These are phyloP conservation scores for Arthonia radiata DNA, from an alignment of 495 filamentous ascomycete genomes.

Conservation along the genomic window DNA sequence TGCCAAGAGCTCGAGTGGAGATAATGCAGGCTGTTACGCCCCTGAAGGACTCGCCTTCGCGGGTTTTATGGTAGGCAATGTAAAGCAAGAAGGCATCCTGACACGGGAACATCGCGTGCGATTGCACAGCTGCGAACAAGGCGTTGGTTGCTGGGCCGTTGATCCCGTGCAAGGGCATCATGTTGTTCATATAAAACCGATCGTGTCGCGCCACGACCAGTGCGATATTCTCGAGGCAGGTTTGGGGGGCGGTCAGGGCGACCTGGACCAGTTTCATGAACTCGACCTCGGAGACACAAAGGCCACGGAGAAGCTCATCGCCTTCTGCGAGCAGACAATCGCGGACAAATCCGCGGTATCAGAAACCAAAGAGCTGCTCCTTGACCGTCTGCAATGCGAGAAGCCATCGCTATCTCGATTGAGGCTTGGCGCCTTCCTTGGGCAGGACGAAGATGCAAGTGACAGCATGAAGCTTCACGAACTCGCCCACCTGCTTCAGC, in stretches of 20 bases:
- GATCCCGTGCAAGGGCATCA: constrained; percentile 12
- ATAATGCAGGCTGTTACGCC: constrained; percentile 11
- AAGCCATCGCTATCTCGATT: too few relatives aligned
- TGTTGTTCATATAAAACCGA: constrained; percentile 54
- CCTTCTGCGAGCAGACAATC: too few relatives aligned
- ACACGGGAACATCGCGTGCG: constrained; percentile 36
- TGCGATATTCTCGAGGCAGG: constrained; percentile 45
- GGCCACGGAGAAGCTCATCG: too few relatives aligned
- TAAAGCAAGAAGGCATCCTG: constrained; percentile 38
- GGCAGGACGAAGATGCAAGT: too few relatives aligned
- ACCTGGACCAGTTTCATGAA: constrained; percentile 38
- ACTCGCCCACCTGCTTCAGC: too few relatives aligned
- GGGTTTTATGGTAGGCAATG: constrained; percentile 59
- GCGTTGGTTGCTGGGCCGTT: constrained; percentile 32
- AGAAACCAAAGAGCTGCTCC: too few relatives aligned
- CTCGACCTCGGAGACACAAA: constrained; percentile 31
- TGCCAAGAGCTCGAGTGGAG: constrained; percentile 9
- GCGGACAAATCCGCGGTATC: too few relatives aligned
- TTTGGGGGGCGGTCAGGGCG: constrained; percentile 55
- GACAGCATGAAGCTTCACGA: too few relatives aligned
- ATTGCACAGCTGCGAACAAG: constrained; percentile 75
- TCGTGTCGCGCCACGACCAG: constrained; percentile 35
- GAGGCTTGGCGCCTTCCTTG: too few relatives aligned
- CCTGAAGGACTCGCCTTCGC: constrained; percentile 40
- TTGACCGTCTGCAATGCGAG: too few relatives aligned